Base-by-base conservation (phyloP, 495 filamentous ascomycete genomes). In the Wilcoxina mikolae region DNA sequence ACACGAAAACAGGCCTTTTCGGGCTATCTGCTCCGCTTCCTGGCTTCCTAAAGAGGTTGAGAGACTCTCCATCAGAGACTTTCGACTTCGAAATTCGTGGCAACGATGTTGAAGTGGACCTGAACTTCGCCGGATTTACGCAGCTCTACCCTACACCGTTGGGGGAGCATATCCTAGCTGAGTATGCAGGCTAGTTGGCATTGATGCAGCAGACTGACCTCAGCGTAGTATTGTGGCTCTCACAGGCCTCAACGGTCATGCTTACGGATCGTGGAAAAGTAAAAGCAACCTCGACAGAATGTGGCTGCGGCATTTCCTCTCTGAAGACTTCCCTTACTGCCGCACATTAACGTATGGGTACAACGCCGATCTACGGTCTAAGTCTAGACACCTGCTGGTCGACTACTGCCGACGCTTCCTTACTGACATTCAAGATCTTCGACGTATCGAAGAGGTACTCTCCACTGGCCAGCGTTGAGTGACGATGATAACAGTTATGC, bases 301-400 rank as follows among this genome's bases (percentile, higher is more conserved):
- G 54, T 56, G 54, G 54, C 23, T 56, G 44, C 54, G 54, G 3
- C 45, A 56, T 20, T 56, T 51, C 46, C 27, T 56, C 28, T 41
- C 27, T n/a, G 35, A 56, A 43, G 31, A 56, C 23, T 38, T 56
- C 22, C 54, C 54, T 27, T n/a, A 56, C 12, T 51, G 44, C 23
- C 27, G 54, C 4, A 42, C 42, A 17, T 51, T 56, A 46, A 51
- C 31, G 5, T 50, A 51, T 33, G 54, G 54, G 33, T 56, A 56
- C 31, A 41, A 56, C 39, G 25, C 54, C n/a, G 35, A 43, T 29
- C 18, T 56, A 15, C 22, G 42, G 31, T 20, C 12, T 20, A 20
- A 56, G 29, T 22, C 18, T 18, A 20, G 51, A 12, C 23, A 56
- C 44, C 38, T 7, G 4, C 15, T 56, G 2, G 12, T 51, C 15